Percentiles rank a stretch among this genome's conserved stretches.
phyloP scores from a whole-genome alignment of 1,139 yeast genomes.

The Diutina catenulata region DNA sequence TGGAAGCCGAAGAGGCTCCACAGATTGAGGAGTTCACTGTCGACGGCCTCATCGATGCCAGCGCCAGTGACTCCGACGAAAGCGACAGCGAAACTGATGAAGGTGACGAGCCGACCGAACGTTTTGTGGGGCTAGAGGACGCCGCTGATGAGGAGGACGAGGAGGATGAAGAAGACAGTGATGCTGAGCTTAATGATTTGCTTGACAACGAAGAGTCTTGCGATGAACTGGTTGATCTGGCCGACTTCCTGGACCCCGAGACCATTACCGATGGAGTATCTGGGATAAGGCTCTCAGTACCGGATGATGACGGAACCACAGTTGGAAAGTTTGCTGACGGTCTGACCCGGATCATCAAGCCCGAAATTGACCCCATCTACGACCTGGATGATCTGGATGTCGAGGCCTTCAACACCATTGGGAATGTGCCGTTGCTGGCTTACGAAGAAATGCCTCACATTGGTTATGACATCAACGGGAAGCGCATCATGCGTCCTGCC shows the following conservation, averaged over 20 bases:
- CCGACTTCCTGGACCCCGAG: conserved; percentile 35
- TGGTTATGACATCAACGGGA: conserved; percentile 95
- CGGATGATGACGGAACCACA: conserved; percentile 23
- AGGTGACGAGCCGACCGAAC: conserved; percentile 49
- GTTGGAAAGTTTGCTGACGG: conserved; percentile 82
- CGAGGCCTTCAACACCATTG: conserved; percentile 80
- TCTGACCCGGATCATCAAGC: conserved; percentile 57
- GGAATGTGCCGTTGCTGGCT: conserved; percentile 84
- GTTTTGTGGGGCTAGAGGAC: conserved; percentile 42
- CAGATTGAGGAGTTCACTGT: too few species aligned
- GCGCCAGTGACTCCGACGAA: too few species aligned
- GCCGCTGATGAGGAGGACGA: conserved; percentile 24
- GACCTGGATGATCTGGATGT: conserved; percentile 89
- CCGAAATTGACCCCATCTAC: conserved; percentile 86
- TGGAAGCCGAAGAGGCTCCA: too few species aligned
- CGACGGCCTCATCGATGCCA: too few species aligned
- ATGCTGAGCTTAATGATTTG: conserved; percentile 13
- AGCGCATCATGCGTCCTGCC: conserved; percentile 97
- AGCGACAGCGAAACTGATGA: conserved; percentile 16
- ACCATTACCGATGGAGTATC: conserved; percentile 42
- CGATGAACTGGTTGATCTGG: conserved; percentile 22
- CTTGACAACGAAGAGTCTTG: conserved; percentile 47
- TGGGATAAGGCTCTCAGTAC: conserved; percentile 25
- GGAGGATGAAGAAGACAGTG: conserved; percentile 41
- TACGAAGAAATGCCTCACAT: conserved; percentile 97